Evolutionary conservation across 352 stramenopile species (phyloP).

Genomic region (Globisporangium parvum): DNA sequence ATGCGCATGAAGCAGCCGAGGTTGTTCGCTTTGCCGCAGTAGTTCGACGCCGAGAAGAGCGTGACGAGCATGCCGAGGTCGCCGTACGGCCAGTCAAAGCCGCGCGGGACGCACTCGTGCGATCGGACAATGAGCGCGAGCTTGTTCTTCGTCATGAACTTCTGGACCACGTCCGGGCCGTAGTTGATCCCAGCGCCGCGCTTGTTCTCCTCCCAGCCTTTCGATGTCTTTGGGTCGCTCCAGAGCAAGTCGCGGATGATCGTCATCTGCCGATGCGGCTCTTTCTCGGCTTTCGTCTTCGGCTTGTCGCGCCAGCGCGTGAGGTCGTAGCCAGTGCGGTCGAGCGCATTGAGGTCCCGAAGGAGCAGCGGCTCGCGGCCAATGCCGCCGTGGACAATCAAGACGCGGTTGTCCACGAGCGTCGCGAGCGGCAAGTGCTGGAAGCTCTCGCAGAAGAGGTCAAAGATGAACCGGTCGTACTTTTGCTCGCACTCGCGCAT

Average conservation of each 20-base stretch:
- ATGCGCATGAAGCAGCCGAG: slow-evolving; percentile 84
- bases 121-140: slow-evolving; percentile 76
- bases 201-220: slow-evolving; percentile 77
- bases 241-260: slow-evolving; percentile 79
- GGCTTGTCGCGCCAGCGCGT: slow-evolving; percentile 65
- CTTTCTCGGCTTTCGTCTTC: slow-evolving; percentile 36
- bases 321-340: slow-evolving; percentile 67
- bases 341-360: slow-evolving; percentile 53
- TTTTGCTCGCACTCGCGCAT: slow-evolving; percentile 84
- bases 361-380: slow-evolving; percentile 49
- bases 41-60: slow-evolving; percentile 32
- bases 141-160: slow-evolving; percentile 85
- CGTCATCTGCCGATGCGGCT: slow-evolving; percentile 55
- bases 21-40: slow-evolving; percentile 83
- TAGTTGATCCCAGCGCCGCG: slow-evolving; percentile 76
- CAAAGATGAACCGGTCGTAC: slow-evolving; percentile 73
- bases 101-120: slow-evolving; percentile 77
- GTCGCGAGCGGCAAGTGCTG: slow-evolving; percentile 68
- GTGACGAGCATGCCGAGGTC: slow-evolving; percentile 78
- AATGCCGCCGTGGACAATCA: slow-evolving; percentile 77
- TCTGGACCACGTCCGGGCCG: slow-evolving; percentile 69
- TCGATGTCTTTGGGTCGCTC: slow-evolving; percentile 64
- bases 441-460: slow-evolving; percentile 82
- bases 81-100: slow-evolving; percentile 75
- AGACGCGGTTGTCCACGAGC: slow-evolving; percentile 66